Conservation (phyloP, 371 early-diverging fungal species). For the Saksenaea oblongispora region DNA sequence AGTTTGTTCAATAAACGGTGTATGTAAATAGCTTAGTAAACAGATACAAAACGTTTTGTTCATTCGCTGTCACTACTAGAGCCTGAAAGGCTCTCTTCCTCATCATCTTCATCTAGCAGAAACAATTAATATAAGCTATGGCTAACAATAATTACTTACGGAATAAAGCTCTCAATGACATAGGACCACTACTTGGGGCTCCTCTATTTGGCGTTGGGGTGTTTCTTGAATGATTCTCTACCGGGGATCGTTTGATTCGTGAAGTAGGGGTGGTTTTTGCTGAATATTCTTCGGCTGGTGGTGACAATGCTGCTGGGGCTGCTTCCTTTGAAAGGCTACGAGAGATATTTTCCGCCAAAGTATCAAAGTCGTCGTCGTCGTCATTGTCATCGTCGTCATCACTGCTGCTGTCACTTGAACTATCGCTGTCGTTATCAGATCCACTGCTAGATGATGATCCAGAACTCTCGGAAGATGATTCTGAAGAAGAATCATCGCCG, state of each 20-base stretch:
- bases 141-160: not conserved
- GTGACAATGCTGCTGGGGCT: conserved; percentile 9
- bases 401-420: conserved; percentile 12
- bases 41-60: not conserved
- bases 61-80: conserved; percentile 9
- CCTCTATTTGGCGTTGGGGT: not conserved
- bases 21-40: too few relatives aligned
- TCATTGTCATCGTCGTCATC: conserved; percentile 1
- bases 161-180: conserved; percentile 10
- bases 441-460: conserved; percentile 7
- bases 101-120: conserved; percentile 7
- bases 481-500: conserved; percentile 7
- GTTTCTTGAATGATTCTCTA: not conserved
- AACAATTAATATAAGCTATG: not conserved
- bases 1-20: too few relatives aligned
- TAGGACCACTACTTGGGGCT: not conserved
- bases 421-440: conserved; percentile 10
- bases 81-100: conserved; percentile 14
- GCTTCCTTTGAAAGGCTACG: conserved; percentile 11
- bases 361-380: conserved; percentile 21
- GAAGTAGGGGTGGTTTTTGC: conserved; percentile 4
- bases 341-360: conserved; percentile 11
- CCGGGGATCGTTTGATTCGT: not conserved
- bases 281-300: not conserved
- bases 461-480: conserved; percentile 10